phyloP scores from a whole-genome alignment of 2,329 filamentous ascomycete species.

The Karstenula rhodostoma region DNA sequence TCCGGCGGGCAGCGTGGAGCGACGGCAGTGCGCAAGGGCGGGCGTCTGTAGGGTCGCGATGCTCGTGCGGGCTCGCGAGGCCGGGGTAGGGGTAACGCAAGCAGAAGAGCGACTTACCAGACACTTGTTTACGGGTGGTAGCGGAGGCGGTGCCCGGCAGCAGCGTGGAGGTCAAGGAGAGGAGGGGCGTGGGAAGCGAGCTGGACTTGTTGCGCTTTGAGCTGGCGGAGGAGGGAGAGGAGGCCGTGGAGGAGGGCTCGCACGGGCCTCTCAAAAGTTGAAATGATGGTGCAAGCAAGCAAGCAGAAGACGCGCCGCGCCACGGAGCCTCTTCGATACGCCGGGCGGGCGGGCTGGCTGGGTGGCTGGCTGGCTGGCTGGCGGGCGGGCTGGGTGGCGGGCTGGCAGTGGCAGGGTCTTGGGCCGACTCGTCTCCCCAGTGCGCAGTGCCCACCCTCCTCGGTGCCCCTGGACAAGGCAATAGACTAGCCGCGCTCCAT shows the following conservation, averaged over 20 bases:
- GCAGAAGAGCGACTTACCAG: conserved; percentile 25
- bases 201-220: not conserved
- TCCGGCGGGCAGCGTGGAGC: not conserved
- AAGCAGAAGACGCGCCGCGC: too few species aligned
- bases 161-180: conserved; percentile 23
- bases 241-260: not conserved
- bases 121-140: conserved; percentile 15
- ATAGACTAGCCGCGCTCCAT: conserved; percentile 5
- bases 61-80: conserved; percentile 11
- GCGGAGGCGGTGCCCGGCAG: conserved; percentile 8
- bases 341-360: too few species aligned
- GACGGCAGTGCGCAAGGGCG: conserved; percentile 1
- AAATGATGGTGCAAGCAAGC: conserved; percentile 4
- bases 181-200: conserved; percentile 1
- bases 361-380: not conserved
- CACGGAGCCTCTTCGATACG: too few species aligned
- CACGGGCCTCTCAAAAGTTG: conserved; percentile 11
- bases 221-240: conserved; percentile 5
- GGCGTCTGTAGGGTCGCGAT: conserved; percentile 3
- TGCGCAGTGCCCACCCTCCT: conserved; percentile 1
- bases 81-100: conserved; percentile 17
- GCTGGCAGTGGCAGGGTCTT: conserved; percentile 1
- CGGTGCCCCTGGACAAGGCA: conserved; percentile 5
- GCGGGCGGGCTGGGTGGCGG: not conserved
- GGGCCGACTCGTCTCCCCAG: too few species aligned